Evolutionary conservation across 495 filamentous ascomycete species (phyloP).

Genomic region (Aspergillus egyptiacus): DNA sequence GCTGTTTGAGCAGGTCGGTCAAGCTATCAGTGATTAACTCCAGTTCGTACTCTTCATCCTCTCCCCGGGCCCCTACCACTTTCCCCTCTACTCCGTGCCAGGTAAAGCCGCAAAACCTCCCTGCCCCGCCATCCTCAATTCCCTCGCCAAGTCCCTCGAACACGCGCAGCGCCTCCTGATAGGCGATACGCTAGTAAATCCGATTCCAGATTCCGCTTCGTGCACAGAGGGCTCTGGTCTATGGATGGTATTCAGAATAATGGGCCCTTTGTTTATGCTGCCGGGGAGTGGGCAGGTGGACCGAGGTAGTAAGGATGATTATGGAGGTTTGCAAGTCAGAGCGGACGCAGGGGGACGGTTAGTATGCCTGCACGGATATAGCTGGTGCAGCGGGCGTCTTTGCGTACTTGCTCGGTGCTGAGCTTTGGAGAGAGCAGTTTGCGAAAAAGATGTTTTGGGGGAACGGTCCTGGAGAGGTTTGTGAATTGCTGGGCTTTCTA

Average conservation of each 20-base stretch:
- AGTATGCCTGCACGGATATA: conserved; percentile 38
- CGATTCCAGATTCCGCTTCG: too few species aligned
- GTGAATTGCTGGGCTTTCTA: conserved; percentile 29
- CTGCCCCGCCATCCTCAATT: too few species aligned
- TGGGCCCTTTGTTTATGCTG: too few species aligned
- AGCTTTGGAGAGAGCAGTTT: not conserved
- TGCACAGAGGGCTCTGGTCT: too few species aligned
- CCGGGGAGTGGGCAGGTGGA: conserved; percentile 28
- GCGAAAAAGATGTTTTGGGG: not conserved
- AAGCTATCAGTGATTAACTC: conserved; percentile 33
- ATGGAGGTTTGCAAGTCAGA: conserved; percentile 32
- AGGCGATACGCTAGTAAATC: too few species aligned
- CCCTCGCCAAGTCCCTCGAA: too few species aligned
- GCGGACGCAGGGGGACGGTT: conserved; percentile 35
- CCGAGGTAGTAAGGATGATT: conserved; percentile 35
- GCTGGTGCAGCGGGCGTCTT: conserved; percentile 30
- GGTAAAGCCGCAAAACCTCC: too few species aligned
- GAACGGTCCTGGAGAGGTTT: conserved; percentile 14
- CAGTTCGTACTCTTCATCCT: too few species aligned
- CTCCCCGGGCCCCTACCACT: too few species aligned
- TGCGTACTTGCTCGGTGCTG: conserved; percentile 10
- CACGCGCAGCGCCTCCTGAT: too few species aligned
- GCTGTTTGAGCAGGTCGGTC: conserved; percentile 36
- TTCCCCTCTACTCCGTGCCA: too few species aligned
- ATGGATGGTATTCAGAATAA: too few species aligned